Conservation (phyloP, 306 rosid genomes). For the Echinosophora koreensis region DNA sequence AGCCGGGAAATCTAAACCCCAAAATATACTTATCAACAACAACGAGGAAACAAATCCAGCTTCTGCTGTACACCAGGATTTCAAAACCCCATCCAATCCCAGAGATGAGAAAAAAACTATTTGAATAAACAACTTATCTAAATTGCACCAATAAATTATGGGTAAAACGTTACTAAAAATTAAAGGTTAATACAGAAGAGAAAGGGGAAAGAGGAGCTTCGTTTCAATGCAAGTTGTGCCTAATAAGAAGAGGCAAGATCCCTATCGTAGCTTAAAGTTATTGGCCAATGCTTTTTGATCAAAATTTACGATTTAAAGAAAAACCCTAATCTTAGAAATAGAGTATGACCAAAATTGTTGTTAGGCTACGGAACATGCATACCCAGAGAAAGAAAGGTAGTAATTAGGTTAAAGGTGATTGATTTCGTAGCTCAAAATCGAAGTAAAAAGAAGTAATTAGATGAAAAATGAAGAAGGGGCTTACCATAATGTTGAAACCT, state of each 20-base stretch:
- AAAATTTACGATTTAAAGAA: background rate
- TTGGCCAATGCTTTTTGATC: background rate
- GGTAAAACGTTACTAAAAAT: background rate
- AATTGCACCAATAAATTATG: background rate
- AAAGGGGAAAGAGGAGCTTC: constrained; percentile 4
- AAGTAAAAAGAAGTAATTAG: background rate
- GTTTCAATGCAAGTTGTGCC: background rate
- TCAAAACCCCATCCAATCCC: background rate
- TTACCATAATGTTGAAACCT: constrained; percentile 39
- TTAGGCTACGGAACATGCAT: background rate
- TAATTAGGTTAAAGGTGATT: constrained; percentile 12
- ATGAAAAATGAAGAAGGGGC: constrained; percentile 1
- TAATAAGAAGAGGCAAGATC: background rate
- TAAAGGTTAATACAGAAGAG: background rate
- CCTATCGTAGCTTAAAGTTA: background rate
- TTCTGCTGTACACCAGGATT: background rate
- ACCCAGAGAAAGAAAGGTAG: background rate
- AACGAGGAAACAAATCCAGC: constrained; percentile 2
- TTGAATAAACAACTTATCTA: constrained; percentile 1
- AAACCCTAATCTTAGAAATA: background rate
- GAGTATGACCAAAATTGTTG: background rate
- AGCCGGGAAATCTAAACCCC: background rate
- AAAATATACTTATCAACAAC: background rate
- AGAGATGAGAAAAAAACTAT: background rate
- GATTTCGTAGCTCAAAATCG: constrained; percentile 28